Evolutionary conservation across 2,329 filamentous ascomycete genomes (phyloP), one percentile per base, ranked within the genome.

Genomic region (Alternaria ventricosa): DNA sequence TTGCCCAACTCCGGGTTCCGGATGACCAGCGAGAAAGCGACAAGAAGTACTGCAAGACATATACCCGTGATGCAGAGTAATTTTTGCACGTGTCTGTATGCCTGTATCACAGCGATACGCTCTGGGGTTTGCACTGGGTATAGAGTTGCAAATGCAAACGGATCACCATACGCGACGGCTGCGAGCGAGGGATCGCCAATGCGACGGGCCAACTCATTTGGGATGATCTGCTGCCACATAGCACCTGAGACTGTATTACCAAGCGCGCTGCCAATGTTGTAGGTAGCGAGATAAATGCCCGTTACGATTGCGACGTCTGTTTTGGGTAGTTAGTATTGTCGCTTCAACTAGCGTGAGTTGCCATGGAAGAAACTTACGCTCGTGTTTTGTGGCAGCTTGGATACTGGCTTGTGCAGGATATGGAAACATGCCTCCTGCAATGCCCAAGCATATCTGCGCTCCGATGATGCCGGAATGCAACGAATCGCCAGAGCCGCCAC

Each of bases 381-480:
- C 83, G 59, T 86, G 85, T 55, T 81, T 82, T 1, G 83, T 83
- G 0, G 83, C 83, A 4, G 83, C 83, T 67, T 86, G 84, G 18
- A 86, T 84, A 54, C 81, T 83, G 12, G 83, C 84, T 68, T 85
- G 84, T 0, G 84, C 80, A 6, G 84, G 81, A 58, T 86, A 86
- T 0, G 84, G 79, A 77, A 90, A 90, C 78, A 91, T 81, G 55
- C 89, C 89, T 47, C 88, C 88, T 1, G 87, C 87, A 55, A 90
- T 82, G 64, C 89, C 89, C 1, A 91, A 82, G 3, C 90, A 78
- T 6, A 90, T 79, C 73, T 91, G 87, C 1, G 86, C 87, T 13
- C 85, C 88, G 61, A 91, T 87, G 57, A 91, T 82, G 28, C 89
- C 89, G 2, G 84, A 82, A 56, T 87, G 81, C 60, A 80, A 82